phyloP scores from a whole-genome alignment of 148 eudicot genomes.

The Dianthus caryophyllus region DNA sequence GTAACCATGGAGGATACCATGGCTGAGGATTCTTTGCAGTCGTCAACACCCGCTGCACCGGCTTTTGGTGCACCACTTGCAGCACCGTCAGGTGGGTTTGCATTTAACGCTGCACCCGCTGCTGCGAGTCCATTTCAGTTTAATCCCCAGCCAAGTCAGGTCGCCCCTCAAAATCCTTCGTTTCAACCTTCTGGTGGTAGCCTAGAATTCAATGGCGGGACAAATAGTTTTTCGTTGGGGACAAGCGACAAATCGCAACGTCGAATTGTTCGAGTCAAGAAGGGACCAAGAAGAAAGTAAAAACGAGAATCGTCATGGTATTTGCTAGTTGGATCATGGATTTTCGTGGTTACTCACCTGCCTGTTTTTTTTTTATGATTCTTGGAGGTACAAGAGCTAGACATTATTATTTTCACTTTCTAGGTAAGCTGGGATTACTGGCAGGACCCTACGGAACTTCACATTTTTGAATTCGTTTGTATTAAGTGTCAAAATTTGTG shows the following conservation, averaged over 20 bases:
- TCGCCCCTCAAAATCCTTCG: conserved; percentile 38
- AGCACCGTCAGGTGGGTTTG: conserved; percentile 22
- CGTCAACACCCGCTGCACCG: conserved; percentile 17
- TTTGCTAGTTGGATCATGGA: background rate
- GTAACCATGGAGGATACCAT: conserved; percentile 82
- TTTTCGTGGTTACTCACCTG: conserved; percentile 1
- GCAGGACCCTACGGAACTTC: background rate
- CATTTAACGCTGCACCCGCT: conserved; percentile 39
- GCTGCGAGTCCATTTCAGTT: conserved; percentile 56
- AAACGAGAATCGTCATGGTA: background rate
- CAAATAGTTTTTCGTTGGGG: conserved; percentile 77
- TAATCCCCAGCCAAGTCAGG: conserved; percentile 57
- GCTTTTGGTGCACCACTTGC: conserved; percentile 35
- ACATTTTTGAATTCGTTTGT: conserved; percentile 12
- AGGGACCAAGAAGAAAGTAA: conserved; percentile 41
- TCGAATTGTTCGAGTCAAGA: conserved; percentile 44
- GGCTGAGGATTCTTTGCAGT: conserved; percentile 65
- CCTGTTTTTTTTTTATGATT: background rate
- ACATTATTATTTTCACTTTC: background rate
- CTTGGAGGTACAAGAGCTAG: background rate
- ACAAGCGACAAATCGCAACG: conserved; percentile 62
- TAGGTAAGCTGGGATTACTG: background rate
- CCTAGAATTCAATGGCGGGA: conserved; percentile 51
- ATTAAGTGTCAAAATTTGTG: background rate
- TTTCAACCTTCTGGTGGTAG: conserved; percentile 68